Percentiles rank a stretch among this genome's conserved stretches.
phyloP scores from a whole-genome alignment of 2,329 filamentous ascomycete genomes.

The Neurospora sp. region DNA sequence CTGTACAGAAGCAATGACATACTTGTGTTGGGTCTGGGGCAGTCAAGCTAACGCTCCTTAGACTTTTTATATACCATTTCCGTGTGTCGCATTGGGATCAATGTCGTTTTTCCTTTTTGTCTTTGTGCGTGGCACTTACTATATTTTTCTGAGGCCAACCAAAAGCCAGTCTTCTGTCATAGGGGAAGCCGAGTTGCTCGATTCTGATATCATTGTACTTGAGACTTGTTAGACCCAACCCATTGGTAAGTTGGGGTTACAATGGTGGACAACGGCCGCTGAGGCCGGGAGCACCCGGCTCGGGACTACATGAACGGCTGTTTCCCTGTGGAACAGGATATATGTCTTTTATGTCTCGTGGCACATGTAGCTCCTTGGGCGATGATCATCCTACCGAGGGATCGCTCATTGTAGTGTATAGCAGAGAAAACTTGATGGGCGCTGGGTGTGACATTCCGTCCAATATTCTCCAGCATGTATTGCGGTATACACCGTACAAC shows the following conservation, averaged over 20 bases:
- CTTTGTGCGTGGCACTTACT: background rate
- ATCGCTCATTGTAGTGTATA: background rate
- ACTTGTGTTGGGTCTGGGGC: background rate
- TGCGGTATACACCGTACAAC: background rate
- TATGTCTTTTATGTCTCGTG: background rate
- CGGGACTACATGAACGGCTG: background rate
- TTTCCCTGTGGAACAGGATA: background rate
- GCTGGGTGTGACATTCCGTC: background rate
- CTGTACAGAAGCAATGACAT: background rate
- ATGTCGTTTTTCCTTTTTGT: background rate
- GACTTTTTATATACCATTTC: background rate
- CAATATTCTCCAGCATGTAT: background rate
- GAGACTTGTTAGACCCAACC: background rate
- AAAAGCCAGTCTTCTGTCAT: background rate
- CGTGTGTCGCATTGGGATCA: background rate
- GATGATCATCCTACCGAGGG: background rate
- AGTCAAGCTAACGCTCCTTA: background rate
- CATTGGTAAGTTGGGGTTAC: background rate
- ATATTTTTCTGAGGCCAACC: background rate
- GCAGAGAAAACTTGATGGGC: background rate
- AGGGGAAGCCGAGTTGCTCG: background rate
- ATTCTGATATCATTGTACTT: background rate
- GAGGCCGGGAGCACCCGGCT: background rate
- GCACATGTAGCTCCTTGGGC: background rate
- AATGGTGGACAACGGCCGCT: background rate